Evolutionary conservation across 2,329 filamentous ascomycete species (phyloP).

Genomic region (Graphium sp.): DNA sequence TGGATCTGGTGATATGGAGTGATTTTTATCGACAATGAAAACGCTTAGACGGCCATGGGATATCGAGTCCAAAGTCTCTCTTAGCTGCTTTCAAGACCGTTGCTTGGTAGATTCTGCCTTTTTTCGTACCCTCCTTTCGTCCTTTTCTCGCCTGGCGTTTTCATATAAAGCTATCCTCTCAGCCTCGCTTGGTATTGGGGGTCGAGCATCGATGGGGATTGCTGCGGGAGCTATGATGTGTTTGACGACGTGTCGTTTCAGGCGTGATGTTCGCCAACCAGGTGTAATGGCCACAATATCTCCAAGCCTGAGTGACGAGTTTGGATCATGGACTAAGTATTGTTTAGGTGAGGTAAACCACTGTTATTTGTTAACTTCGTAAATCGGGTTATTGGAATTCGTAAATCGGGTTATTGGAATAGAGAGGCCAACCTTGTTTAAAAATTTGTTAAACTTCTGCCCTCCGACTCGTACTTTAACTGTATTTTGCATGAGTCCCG

Average conservation of each 20-base stretch:
- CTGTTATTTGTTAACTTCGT: slow-evolving; percentile 11
- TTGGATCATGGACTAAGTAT: slow-evolving; percentile 65
- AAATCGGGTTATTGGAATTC: too few relatives aligned
- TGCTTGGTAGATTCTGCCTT: too few relatives aligned
- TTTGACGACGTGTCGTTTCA: slow-evolving; percentile 59
- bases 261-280: slow-evolving; percentile 46
- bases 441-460: slow-evolving; percentile 53
- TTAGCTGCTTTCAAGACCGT: too few relatives aligned
- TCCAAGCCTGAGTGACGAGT: slow-evolving; percentile 53
- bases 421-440: slow-evolving; percentile 45
- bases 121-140: slow-evolving; percentile 27
- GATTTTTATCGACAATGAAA: too few relatives aligned
- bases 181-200: slow-evolving; percentile 46
- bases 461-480: slow-evolving; percentile 61
- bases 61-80: too few relatives aligned
- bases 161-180: slow-evolving; percentile 40
- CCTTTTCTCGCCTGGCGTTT: slow-evolving; percentile 37
- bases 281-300: slow-evolving; percentile 58
- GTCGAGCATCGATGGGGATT: slow-evolving; percentile 42
- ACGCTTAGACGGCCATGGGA: too few relatives aligned
- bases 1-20: too few relatives aligned
- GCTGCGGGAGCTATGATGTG: slow-evolving; percentile 57
- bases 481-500: slow-evolving; percentile 62
- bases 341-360: slow-evolving; percentile 45
- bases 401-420: too few relatives aligned